Base-by-base conservation (phyloP, 2,329 filamentous ascomycete species). In the Colletotrichum endophyticum region DNA sequence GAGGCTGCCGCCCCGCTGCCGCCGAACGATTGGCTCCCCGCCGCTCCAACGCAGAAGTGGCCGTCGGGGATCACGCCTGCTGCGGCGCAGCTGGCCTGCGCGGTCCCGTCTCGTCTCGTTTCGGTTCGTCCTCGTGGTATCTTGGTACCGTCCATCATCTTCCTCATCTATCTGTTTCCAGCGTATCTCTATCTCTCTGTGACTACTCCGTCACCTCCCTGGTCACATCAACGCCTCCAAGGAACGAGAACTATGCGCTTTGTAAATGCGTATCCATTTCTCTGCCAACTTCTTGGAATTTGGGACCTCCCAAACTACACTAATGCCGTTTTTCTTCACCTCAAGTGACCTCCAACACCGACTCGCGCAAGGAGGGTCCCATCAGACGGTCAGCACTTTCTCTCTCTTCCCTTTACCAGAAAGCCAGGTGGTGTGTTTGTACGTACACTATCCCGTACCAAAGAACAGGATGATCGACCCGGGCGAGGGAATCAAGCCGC, bases 1-100 rank as follows among this genome's bases (percentile, higher is more conserved):
- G 76, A 78, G 76, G 76, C 76, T 72, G 76, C 66, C 59, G 76
- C 73, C 73, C 76, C 76, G 28, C 76, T 12, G 8, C 19, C 27
- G 5, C 8, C 4, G 6, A 19, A 66, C 56, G 22, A 76, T 78
- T 76, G 76, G 76, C 73, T 76, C n/a, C 32, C 61, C 25, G 44
- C 22, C 19, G 36, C 30, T 64, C 61, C 25, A 22, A 2, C n/a
- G 19, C n/a, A 25, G 53, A 19, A n/a, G 16, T 19, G n/a, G 19
- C 27, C 53, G 16, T 1, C 25, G 9, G 30, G 27, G 44, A 9
- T 53, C 28, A 39, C 27, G 56, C 25, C 63, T 69, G n/a, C 56
- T n/a, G 44, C 62, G n/a, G 30, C 62, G 56, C 61, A 53, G 36
- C 53, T 62, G 12, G 44, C n/a, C 44, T 30, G 22, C 59, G 67